These are phyloP conservation scores for Neoscytalidium dimidiatum DNA, from an alignment of 2,329 filamentous ascomycete species.

Conservation along the genomic window DNA sequence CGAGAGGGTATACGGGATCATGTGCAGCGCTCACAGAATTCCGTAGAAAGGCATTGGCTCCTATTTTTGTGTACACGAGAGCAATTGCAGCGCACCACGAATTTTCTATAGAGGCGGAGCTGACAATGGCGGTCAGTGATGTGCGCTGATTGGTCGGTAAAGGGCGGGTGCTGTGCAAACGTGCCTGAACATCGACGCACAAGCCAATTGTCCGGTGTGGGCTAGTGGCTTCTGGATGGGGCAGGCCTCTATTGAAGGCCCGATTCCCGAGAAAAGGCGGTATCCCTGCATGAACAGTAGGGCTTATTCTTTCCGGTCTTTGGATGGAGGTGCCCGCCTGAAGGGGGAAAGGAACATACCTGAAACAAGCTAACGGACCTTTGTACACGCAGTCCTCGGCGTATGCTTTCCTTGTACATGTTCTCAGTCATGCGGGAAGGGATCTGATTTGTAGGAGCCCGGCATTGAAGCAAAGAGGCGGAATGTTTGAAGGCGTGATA, in stretches of 20 bases:
- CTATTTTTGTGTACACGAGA: background rate
- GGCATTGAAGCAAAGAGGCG: too few species aligned
- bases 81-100: background rate
- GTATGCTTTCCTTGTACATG: too few species aligned
- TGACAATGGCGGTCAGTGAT: constrained; percentile 12
- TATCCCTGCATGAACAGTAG: constrained; percentile 17
- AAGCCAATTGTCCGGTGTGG: constrained; percentile 11
- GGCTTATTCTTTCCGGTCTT: background rate
- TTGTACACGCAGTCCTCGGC: background rate
- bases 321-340: background rate
- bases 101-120: background rate
- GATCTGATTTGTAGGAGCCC: too few species aligned
- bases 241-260: background rate
- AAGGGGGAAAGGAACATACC: background rate
- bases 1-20: background rate
- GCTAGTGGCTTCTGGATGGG: constrained; percentile 1
- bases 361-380: background rate
- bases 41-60: background rate
- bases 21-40: background rate
- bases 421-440: too few species aligned
- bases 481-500: too few species aligned
- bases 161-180: constrained; percentile 1
- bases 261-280: constrained; percentile 10
- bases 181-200: constrained; percentile 14
- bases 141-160: background rate